These are phyloP conservation scores for Kazachstania martiniae DNA, from an alignment of 805 yeast genomes.

Conservation along the genomic window DNA sequence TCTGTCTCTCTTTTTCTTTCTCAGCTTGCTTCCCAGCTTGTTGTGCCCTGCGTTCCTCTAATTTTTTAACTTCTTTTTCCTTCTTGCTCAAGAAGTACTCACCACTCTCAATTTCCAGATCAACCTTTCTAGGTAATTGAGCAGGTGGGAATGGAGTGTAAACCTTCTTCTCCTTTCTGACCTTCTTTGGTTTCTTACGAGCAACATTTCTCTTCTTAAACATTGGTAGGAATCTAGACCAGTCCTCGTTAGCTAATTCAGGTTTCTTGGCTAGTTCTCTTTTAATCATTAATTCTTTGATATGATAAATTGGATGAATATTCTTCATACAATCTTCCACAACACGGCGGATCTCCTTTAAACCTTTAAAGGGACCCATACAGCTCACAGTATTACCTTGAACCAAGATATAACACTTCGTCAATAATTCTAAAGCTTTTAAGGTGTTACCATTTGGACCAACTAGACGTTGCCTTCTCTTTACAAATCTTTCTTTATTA, in stretches of 20 bases:
- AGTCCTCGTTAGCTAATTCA: constrained; percentile 88
- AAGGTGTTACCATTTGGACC: constrained; percentile 97
- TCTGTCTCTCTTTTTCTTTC: constrained; percentile 58
- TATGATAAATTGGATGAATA: constrained; percentile 94
- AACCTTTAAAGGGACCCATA: constrained; percentile 93
- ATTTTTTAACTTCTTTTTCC: constrained; percentile 62
- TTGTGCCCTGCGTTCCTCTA: constrained; percentile 67
- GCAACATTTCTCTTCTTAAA: constrained; percentile 95
- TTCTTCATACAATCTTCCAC: constrained; percentile 97
- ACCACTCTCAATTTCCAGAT: constrained; percentile 95
- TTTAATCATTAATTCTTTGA: constrained; percentile 94
- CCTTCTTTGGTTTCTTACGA: constrained; percentile 73
- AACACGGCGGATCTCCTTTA: constrained; percentile 84
- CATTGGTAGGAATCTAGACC: constrained; percentile 93
- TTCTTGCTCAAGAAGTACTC: constrained; percentile 87
- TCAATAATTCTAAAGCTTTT: constrained; percentile 86
- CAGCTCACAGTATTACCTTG: constrained; percentile 96
- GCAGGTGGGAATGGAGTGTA: constrained; percentile 99
- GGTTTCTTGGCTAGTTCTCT: constrained; percentile 92
- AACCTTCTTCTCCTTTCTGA: constrained; percentile 51
- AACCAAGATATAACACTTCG: constrained; percentile 91
- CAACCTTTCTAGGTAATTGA: constrained; percentile 93
- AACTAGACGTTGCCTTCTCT: constrained; percentile 89
- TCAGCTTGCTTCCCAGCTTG: constrained; percentile 60
- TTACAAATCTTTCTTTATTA: constrained; percentile 87